Base-by-base conservation (phyloP, 176 grass and related monocot species). In the Hyparrhenia diplandra region DNA sequence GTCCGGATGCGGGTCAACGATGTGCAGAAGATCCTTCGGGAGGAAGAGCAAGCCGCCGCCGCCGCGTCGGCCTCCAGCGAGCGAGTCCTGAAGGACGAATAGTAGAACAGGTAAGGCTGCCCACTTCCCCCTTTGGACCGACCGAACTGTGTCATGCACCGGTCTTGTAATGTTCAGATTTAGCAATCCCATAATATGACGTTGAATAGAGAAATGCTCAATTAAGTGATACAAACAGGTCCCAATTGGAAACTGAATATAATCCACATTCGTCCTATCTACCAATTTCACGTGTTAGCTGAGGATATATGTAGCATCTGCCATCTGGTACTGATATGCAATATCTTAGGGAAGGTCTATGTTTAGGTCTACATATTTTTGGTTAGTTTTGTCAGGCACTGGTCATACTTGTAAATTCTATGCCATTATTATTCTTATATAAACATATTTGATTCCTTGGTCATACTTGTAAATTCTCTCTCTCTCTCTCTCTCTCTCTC, bases 1-100 rank as follows among this genome's bases (percentile, higher is more conserved):
- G 81, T 92, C 69, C 88, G 92, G 32, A 90, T 92, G 68, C 88
- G 89, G 24, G 24, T 94, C 5, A 88, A 88, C 36, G 94, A 97
- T 55, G 77, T 92, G 92, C 83, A 92, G 75, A 90, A 89, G 80
- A 63, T 89, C 21, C 85, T 92, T 20, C 82, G 80, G 10, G 87
- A 92, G 80, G 88, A 94, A 68, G 88, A 87, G 20, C 42, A 41
- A 41, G 68, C 43, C 13, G 43, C 45, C 0, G 42, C 24, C 2
- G n/a, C 70, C 23, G 24, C n/a, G 29, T 8, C 36, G 58, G 21
- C 71, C 64, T 52, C 80, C 46, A 27, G 36, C 31, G 89, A 97
- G 71, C 80, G 37, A 39, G 67, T 94, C 86, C 74, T 92, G 45
- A 78, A 86, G 39, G 94, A 97, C 63, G 81, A 94, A 30, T 87